A percentile compares a stretch with the other conserved stretches of the same genome.
Evolutionary conservation across 1,139 yeast genomes (phyloP).

Genomic region (Dujonia santamariae): DNA sequence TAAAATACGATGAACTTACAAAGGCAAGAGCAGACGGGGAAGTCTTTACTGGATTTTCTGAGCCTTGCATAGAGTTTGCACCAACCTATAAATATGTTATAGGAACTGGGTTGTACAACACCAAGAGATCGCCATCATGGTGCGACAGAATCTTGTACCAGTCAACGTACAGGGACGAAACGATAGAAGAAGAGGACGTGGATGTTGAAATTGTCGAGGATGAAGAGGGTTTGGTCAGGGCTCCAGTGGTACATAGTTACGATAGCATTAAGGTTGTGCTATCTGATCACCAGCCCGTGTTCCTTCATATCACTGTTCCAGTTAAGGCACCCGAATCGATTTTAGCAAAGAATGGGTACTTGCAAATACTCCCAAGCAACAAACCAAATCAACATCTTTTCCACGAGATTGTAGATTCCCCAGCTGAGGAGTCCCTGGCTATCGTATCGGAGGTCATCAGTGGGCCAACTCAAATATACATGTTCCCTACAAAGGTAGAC

Average conservation of each 20-base stretch:
- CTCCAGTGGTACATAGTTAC: conserved; percentile 36
- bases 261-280: conserved; percentile 32
- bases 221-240: conserved; percentile 6
- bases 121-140: conserved; percentile 78
- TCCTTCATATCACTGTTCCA: conserved; percentile 43
- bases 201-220: conserved; percentile 4
- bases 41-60: conserved; percentile 61
- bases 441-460: conserved; percentile 23
- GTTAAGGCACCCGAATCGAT: conserved; percentile 39
- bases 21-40: conserved; percentile 39
- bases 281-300: conserved; percentile 47
- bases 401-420: conserved; percentile 9
- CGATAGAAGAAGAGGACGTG: conserved; percentile 6
- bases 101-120: conserved; percentile 50
- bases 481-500: conserved; percentile 42
- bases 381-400: conserved; percentile 20
- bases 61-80: conserved; percentile 55
- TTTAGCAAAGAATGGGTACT: conserved; percentile 39
- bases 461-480: conserved; percentile 44
- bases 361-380: conserved; percentile 32
- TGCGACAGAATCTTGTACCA: conserved; percentile 77
- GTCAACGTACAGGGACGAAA: conserved; percentile 33
- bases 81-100: conserved; percentile 74
- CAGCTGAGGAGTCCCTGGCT: conserved; percentile 3
- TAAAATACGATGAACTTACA: conserved; percentile 58